These are phyloP conservation scores for Alternaria conjuncta DNA, from an alignment of 2,329 filamentous ascomycete genomes.

Conservation along the genomic window DNA sequence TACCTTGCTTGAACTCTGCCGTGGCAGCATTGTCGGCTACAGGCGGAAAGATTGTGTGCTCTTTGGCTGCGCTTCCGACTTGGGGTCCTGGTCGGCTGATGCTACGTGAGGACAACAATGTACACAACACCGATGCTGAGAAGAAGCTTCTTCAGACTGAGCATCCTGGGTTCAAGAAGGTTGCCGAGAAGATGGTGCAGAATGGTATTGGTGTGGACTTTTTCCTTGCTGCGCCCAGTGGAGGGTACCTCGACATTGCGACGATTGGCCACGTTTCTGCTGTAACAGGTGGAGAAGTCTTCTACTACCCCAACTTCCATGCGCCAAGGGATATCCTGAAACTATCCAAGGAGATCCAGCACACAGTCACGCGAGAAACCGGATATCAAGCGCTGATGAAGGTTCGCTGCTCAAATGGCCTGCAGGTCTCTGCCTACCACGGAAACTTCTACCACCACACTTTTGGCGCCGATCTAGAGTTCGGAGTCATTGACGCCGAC, in stretches of 20 bases:
- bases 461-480: slow-evolving; percentile 91
- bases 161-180: slow-evolving; percentile 84
- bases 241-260: slow-evolving; percentile 90
- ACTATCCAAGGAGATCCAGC: slow-evolving; percentile 82
- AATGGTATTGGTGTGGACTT: slow-evolving; percentile 89
- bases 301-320: slow-evolving; percentile 97
- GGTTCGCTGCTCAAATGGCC: slow-evolving; percentile 93
- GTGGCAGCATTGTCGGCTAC: slow-evolving; percentile 83
- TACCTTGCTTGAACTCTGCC: slow-evolving; percentile 84
- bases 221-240: slow-evolving; percentile 89
- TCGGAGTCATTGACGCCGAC: slow-evolving; percentile 90
- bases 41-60: slow-evolving; percentile 91
- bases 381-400: slow-evolving; percentile 98
- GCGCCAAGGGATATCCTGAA: slow-evolving; percentile 83
- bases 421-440: slow-evolving; percentile 93
- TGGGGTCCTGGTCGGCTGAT: slow-evolving; percentile 88
- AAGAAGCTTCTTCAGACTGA: slow-evolving; percentile 92
- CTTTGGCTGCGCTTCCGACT: slow-evolving; percentile 84
- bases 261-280: slow-evolving; percentile 88
- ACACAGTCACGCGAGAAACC: slow-evolving; percentile 86
- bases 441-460: slow-evolving; percentile 97
- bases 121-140: slow-evolving; percentile 80
- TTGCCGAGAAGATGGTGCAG: slow-evolving; percentile 85
- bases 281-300: slow-evolving; percentile 91
- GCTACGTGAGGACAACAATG: slow-evolving; percentile 85